These are phyloP conservation scores for Trichoderma endophyticum DNA, from an alignment of 2,329 filamentous ascomycete genomes.

Conservation along the genomic window DNA sequence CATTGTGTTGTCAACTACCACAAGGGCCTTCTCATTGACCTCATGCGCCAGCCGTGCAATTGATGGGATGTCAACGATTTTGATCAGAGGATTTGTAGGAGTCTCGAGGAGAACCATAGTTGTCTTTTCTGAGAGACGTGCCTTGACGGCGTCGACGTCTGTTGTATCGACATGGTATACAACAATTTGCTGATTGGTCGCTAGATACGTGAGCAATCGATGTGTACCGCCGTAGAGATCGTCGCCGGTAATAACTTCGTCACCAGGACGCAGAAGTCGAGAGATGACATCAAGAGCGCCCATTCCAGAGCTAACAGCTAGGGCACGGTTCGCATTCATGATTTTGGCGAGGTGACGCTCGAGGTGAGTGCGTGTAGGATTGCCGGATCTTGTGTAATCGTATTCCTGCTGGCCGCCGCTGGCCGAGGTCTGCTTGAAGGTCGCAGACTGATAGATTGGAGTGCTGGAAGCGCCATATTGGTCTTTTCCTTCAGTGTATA, in stretches of 20 bases:
- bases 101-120: constrained; percentile 95
- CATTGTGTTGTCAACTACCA: constrained; percentile 98
- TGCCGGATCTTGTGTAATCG: constrained; percentile 97
- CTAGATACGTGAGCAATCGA: constrained; percentile 86
- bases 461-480: constrained; percentile 96
- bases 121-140: constrained; percentile 73
- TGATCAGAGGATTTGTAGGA: constrained; percentile 96
- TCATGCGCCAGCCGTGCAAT: constrained; percentile 77
- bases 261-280: constrained; percentile 81
- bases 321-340: constrained; percentile 88
- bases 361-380: constrained; percentile 92
- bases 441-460: constrained; percentile 97
- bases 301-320: constrained; percentile 97
- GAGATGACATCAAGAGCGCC: constrained; percentile 95
- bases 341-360: constrained; percentile 98
- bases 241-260: constrained; percentile 95
- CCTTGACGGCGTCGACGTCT: constrained; percentile 64
- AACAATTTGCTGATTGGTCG: constrained; percentile 82
- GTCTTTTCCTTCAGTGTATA: constrained; percentile 93
- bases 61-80: constrained; percentile 85
- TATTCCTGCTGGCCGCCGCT: constrained; percentile 80
- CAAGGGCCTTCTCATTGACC: constrained; percentile 72
- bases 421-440: constrained; percentile 89
- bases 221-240: constrained; percentile 96
- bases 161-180: constrained; percentile 98